Percentiles rank a stretch among this genome's conserved stretches.
These are phyloP conservation scores for Suillus decipiens DNA, from an alignment of 768 basidiomycete species.

Conservation along the genomic window DNA sequence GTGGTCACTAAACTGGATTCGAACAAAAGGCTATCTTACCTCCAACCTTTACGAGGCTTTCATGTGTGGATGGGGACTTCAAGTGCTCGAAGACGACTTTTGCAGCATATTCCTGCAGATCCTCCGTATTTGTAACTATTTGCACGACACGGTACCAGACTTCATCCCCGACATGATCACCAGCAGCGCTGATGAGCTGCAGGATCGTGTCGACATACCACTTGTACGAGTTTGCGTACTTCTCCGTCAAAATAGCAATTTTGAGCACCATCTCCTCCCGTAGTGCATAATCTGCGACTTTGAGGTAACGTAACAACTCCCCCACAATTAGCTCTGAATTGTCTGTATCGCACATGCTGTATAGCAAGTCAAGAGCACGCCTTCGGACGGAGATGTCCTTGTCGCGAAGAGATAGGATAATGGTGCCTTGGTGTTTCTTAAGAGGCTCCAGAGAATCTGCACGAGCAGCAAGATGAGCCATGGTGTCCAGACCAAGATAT, in stretches of 20 bases:
- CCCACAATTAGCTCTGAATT: constrained; percentile 97
- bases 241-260: constrained; percentile 98
- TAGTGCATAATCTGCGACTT: constrained; percentile 94
- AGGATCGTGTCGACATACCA: constrained; percentile 99
- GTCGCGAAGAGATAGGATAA: constrained; percentile 92
- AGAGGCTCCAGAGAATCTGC: constrained; percentile 89
- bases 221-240: constrained; percentile 96
- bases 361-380: constrained; percentile 91
- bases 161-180: constrained; percentile 98
- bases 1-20: constrained; percentile 16
- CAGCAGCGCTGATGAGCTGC: constrained; percentile 93
- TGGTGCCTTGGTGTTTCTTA: constrained; percentile 94
- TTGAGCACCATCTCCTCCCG: constrained; percentile 99
- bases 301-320: constrained; percentile 90
- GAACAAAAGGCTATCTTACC: constrained; percentile 48
- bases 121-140: constrained; percentile 98
- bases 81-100: constrained; percentile 90
- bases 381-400: constrained; percentile 96
- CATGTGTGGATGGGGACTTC: constrained; percentile 81
- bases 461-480: constrained; percentile 96
- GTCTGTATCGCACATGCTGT: constrained; percentile 99
- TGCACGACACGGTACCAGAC: constrained; percentile 99
- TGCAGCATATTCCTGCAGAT: constrained; percentile 95
- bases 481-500: constrained; percentile 95
- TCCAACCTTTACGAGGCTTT: constrained; percentile 94